A percentile compares a stretch with the other conserved stretches of the same genome.
These are phyloP conservation scores for Thermomucor indicae-seudaticae DNA, from an alignment of 371 early-diverging fungal genomes.

Conservation along the genomic window DNA sequence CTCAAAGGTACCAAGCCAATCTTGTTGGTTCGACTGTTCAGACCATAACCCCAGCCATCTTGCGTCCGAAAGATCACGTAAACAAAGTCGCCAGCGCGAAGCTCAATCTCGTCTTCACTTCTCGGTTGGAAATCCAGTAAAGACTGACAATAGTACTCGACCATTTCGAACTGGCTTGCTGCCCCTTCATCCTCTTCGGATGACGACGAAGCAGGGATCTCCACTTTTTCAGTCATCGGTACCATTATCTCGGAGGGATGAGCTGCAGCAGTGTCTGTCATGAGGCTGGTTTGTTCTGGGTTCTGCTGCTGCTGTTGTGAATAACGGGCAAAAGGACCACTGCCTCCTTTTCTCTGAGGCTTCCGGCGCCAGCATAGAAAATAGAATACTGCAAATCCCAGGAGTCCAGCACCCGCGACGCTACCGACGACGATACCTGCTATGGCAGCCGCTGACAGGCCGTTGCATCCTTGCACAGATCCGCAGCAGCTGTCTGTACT, in stretches of 20 bases:
- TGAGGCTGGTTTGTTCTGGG: not conserved
- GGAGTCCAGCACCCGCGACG: slow-evolving; percentile 2
- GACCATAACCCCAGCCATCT: slow-evolving; percentile 71
- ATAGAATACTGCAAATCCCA: slow-evolving; percentile 1
- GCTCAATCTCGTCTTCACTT: slow-evolving; percentile 58
- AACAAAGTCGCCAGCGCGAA: slow-evolving; percentile 58
- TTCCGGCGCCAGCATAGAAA: slow-evolving; percentile 4
- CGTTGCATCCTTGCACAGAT: slow-evolving; percentile 1
- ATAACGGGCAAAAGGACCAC: no score
- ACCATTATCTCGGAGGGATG: no score
- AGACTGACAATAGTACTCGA: slow-evolving; percentile 29
- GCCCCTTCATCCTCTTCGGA: slow-evolving; percentile 1
- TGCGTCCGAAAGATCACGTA: slow-evolving; percentile 50
- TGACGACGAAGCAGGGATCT: not conserved
- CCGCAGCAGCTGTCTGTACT: slow-evolving; percentile 21
- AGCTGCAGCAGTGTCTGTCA: no score
- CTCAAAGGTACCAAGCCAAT: slow-evolving; percentile 67
- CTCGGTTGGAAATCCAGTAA: slow-evolving; percentile 44
- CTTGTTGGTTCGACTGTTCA: slow-evolving; percentile 52
- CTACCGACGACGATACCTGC: slow-evolving; percentile 25
- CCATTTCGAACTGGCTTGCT: slow-evolving; percentile 7
- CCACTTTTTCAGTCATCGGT: no score
- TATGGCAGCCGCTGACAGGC: slow-evolving; percentile 23
- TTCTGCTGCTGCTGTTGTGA: not conserved
- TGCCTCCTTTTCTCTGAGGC: no score